These are phyloP conservation scores for Dictyostelium firmibasis DNA, from an alignment of 78 protist species.

Conservation along the genomic window DNA sequence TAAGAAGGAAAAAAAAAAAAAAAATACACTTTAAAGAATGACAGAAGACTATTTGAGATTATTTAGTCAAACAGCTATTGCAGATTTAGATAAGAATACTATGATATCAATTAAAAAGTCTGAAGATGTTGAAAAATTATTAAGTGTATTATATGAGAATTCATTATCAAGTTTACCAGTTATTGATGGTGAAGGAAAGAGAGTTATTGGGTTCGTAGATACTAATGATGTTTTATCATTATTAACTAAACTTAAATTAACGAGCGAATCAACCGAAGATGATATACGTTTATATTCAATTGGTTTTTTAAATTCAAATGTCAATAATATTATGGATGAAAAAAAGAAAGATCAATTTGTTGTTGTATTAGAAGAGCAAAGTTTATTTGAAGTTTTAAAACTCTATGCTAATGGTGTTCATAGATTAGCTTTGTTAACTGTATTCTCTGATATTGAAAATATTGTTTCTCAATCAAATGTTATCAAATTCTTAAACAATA, in stretches of 20 bases:
- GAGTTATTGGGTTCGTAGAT: constrained; percentile 68
- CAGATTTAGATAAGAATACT: constrained; percentile 22
- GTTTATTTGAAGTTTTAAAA: constrained; percentile 32
- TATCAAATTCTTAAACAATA: background rate
- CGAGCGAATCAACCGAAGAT: background rate
- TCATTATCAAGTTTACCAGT: constrained; percentile 21
- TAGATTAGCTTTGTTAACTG: constrained; percentile 38
- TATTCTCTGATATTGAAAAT: constrained; percentile 33
- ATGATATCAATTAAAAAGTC: constrained; percentile 13
- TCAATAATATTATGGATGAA: constrained; percentile 24
- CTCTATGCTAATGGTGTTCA: constrained; percentile 22
- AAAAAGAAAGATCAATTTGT: constrained; percentile 46
- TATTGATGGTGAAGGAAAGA: background rate
- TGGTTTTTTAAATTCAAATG: constrained; percentile 7
- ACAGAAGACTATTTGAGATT: constrained; percentile 27
- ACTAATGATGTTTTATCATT: constrained; percentile 42
- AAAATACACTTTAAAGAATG: background rate
- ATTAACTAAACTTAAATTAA: background rate
- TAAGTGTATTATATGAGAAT: background rate
- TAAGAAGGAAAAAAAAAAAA: background rate
- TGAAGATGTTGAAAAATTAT: constrained; percentile 5
- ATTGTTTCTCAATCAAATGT: constrained; percentile 37
- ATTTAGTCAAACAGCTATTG: constrained; percentile 36
- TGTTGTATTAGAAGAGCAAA: constrained; percentile 52
- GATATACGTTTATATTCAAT: constrained; percentile 24